Evolutionary conservation across 1,139 yeast species (phyloP).

Genomic region (Meyerozyma sp.): DNA sequence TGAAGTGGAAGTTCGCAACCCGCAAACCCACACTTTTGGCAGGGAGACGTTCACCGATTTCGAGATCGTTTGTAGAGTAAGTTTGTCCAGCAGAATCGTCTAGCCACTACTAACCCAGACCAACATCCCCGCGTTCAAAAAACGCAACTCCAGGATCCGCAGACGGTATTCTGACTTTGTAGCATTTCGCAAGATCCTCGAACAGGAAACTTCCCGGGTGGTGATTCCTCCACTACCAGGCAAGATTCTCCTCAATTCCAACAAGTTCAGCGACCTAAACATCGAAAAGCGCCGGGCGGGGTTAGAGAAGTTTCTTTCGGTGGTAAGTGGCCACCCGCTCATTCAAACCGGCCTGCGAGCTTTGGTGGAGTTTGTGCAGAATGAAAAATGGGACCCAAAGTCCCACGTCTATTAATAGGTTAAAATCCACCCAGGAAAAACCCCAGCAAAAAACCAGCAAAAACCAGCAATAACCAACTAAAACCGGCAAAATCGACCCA

Average conservation of each 20-base stretch:
- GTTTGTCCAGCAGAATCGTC: constrained; percentile 9
- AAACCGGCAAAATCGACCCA: too few relatives aligned
- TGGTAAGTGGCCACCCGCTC: constrained; percentile 91
- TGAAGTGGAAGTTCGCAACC: constrained; percentile 79
- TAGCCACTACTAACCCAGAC: constrained; percentile 30
- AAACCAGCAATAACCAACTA: too few relatives aligned
- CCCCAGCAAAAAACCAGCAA: too few relatives aligned
- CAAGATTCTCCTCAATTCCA: constrained; percentile 59
- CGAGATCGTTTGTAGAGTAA: constrained; percentile 72
- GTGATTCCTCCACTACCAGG: constrained; percentile 88
- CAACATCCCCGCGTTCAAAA: constrained; percentile 80
- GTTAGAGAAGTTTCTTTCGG: constrained; percentile 69
- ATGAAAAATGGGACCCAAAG: constrained; percentile 69
- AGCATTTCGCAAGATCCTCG: constrained; percentile 67
- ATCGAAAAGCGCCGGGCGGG: constrained; percentile 84
- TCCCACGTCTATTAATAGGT: constrained; percentile 16
- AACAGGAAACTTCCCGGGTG: constrained; percentile 70
- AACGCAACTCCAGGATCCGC: constrained; percentile 63
- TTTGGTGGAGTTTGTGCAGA: constrained; percentile 81
- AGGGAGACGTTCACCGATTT: constrained; percentile 81
- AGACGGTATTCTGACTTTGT: constrained; percentile 91
- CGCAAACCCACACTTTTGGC: constrained; percentile 73
- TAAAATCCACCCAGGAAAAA: too few relatives aligned
- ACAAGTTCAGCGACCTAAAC: constrained; percentile 76
- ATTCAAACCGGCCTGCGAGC: constrained; percentile 86